Base-by-base conservation (phyloP, 2,329 filamentous ascomycete genomes). In the Capronia coronata region DNA sequence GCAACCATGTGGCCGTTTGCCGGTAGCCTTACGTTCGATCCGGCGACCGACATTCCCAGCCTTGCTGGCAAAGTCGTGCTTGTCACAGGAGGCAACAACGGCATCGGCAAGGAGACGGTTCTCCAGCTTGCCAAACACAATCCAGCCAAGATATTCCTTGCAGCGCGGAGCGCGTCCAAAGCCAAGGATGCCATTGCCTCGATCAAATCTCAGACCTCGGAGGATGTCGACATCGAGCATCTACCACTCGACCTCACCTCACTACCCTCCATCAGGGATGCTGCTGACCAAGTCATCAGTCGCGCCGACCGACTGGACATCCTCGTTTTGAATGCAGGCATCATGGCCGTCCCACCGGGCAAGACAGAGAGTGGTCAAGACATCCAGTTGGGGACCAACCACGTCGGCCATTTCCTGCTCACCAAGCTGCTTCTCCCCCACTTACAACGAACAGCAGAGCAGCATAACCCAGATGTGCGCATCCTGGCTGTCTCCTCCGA, bases 91-190 rank as follows among this genome's bases (percentile, higher is more conserved):
- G 75, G 72, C 29, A 75, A 73, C 56, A 59, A 64, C 25, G 72
- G 72, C 13, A 64, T 75, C 19, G 73, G 73, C 37, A 68, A 68
- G 61, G 69, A 74, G 56, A 71, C 73, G 7, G 62, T 76, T 40
- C 60, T 69, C 25, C 68, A 73, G 43, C 68, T 78, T 35, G 72
- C 72, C 21, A 67, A 66, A 49, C 77, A 79, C 59, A 61, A 67
- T 6, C 76, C 78, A 1, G 64, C 66, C 1, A 71, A 76, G 48
- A 74, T 81, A 52, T 80, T 75, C 64, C 70, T 82, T 50, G 75
- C 71, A 11, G 75, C 75, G 2, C 73, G 77, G 39, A 73, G 67
- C 16, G 64, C 64, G 43, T 56, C 61, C 35, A 66, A 71, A 39
- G 71, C 71, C 9, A 71, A 67, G 16, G 65, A 70, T 6, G 67